Evolutionary conservation across 495 filamentous ascomycete genomes (phyloP), one percentile per base, ranked within the genome.

Genomic region (Lasiosphaeris hirsuta): DNA sequence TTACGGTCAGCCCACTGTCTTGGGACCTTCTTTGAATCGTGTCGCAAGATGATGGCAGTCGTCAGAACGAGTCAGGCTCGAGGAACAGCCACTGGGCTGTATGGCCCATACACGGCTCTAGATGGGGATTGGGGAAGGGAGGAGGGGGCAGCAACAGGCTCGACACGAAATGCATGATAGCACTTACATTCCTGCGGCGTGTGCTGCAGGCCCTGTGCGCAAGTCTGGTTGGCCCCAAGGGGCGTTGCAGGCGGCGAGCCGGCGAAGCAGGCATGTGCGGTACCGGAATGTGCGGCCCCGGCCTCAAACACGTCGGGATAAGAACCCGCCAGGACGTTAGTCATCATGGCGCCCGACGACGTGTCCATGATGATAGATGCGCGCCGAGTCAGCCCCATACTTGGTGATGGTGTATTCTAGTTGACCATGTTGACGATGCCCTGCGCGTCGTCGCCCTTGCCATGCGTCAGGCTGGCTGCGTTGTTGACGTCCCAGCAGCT

Each of bases 241-340:
- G 72, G 76, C 7, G 73, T 76, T 51, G 65, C 62, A 3, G 63
- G 11, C 40, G 5, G 51, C 19, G 30, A 63, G 55, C 59, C 74
- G 2, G 71, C 63, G 67, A 78, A 81, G 70, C 83, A 84, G 23
- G 78, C 81, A 45, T 73, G 72, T 2, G 80, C 66, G 1, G 76
- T 72, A 43, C 83, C 83, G 2, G 79, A 78, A 71, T 80, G 84
- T 50, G 71, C 79, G 30, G 76, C 76, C 14, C 73, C 82, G 7
- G 82, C 83, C 35, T 76, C 73, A 63, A 84, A 85, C 11, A 84
- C 65, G 18, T 83, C 75, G 10, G 82, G 83, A 62, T 86, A 84
- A 1, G 79, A 76, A 7, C 76, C 82, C 7, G 76, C 81, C 64
- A 86, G 60, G 17, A 83, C 79, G 61, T 84, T 84, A 42, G 79